Evolutionary conservation across 768 basidiomycete genomes (phyloP).

Genomic region (Kwoniella sp.): DNA sequence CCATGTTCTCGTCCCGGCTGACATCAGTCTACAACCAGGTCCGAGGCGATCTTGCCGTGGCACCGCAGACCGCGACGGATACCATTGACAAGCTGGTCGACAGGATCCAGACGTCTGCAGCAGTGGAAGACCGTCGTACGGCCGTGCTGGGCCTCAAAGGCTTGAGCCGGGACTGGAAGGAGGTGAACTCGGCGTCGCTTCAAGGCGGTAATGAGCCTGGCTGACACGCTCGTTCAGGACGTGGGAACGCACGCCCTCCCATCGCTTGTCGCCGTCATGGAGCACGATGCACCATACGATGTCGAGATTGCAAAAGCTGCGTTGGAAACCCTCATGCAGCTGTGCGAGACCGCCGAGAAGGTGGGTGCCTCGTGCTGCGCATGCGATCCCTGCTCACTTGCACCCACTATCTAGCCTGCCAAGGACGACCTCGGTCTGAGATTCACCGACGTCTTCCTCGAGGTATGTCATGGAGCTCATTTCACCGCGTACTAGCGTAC

Average conservation of each 20-base stretch:
- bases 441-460: constrained; percentile 75
- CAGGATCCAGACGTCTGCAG: constrained; percentile 79
- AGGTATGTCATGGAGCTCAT: constrained; percentile 41
- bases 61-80: constrained; percentile 75
- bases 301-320: constrained; percentile 87
- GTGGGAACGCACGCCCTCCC: constrained; percentile 73
- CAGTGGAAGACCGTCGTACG: constrained; percentile 85
- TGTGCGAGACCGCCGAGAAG: constrained; percentile 68
- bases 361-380: constrained; percentile 18
- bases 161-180: constrained; percentile 81
- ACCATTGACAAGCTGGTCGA: constrained; percentile 85
- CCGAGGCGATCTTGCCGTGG: constrained; percentile 45
- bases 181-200: constrained; percentile 43
- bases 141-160: constrained; percentile 92
- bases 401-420: constrained; percentile 31
- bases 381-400: neutral
- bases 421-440: constrained; percentile 71
- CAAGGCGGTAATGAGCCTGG: neutral
- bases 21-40: constrained; percentile 49
- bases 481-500: neutral
- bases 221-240: constrained; percentile 53
- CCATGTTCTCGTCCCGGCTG: constrained; percentile 43
- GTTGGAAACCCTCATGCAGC: constrained; percentile 76
- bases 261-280: constrained; percentile 73
- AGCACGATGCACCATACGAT: constrained; percentile 85